Conservation (phyloP, 495 filamentous ascomycete genomes). For the Jackrogersella minutella region DNA sequence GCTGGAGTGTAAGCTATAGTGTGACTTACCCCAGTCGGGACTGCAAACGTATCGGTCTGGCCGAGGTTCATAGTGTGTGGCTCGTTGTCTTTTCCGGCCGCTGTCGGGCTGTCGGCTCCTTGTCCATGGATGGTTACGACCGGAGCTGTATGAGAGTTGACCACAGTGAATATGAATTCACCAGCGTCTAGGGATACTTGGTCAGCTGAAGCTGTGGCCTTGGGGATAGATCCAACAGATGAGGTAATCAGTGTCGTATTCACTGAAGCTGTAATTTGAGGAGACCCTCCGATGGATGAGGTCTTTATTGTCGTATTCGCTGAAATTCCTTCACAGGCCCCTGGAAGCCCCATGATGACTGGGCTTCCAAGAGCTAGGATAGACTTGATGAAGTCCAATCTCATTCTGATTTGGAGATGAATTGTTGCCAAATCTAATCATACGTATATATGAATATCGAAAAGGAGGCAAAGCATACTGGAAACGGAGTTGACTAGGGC, state of each 20-base stretch:
- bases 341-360: background rate
- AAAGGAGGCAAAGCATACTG: background rate
- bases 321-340: background rate
- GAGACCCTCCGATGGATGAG: background rate
- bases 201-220: background rate
- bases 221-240: background rate
- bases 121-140: conserved; percentile 31
- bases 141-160: conserved; percentile 39
- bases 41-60: conserved; percentile 24
- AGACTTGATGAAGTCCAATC: background rate
- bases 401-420: conserved; percentile 1
- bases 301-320: background rate
- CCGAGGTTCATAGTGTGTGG: conserved; percentile 8
- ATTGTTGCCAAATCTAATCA: too few species aligned
- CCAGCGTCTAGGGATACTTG: background rate
- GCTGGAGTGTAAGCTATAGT: background rate
- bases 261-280: background rate
- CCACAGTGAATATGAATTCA: conserved; percentile 34
- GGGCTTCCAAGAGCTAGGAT: background rate
- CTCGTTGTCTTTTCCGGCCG: conserved; percentile 2
- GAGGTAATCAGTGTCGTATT: background rate
- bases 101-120: conserved; percentile 20
- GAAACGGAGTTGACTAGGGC: background rate
- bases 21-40: conserved; percentile 36
- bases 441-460: too few species aligned